Conservation (phyloP, 345 rosid species). For the Pistacia integerrima region DNA sequence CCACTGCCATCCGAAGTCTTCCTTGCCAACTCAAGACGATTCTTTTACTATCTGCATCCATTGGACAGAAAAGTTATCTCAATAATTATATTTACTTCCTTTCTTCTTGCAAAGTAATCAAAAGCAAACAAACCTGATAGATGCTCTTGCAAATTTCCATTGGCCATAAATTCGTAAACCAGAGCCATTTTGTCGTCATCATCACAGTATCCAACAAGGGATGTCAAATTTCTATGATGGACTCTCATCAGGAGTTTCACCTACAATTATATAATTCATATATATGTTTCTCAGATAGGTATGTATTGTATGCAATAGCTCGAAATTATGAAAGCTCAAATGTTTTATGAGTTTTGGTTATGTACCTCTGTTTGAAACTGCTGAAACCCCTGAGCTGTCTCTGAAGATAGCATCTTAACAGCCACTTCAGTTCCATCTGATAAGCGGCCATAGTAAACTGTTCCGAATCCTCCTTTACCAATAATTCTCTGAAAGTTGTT, state of each 20-base stretch:
- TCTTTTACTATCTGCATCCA: too few species aligned
- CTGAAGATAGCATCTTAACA: slow-evolving; percentile 30
- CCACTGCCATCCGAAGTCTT: too few species aligned
- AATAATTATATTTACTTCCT: too few species aligned
- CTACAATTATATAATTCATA: background rate
- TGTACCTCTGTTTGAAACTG: slow-evolving; percentile 33
- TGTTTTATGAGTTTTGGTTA: too few species aligned
- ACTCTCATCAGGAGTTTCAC: slow-evolving; percentile 7
- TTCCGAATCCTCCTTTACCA: slow-evolving; percentile 41
- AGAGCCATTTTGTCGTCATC: slow-evolving; percentile 11
- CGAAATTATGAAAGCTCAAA: too few species aligned
- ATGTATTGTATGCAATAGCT: too few species aligned
- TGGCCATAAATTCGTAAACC: slow-evolving; percentile 21
- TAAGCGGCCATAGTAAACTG: slow-evolving; percentile 30
- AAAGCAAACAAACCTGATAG: too few species aligned
- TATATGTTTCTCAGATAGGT: too few species aligned
- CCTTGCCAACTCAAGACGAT: too few species aligned
- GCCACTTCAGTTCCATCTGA: slow-evolving; percentile 31
- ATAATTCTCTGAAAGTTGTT: slow-evolving; percentile 26
- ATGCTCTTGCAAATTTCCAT: slow-evolving; percentile 6
- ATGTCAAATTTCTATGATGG: slow-evolving; percentile 22
- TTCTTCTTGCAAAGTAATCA: too few species aligned
- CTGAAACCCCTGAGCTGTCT: slow-evolving; percentile 20
- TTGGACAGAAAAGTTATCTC: too few species aligned
- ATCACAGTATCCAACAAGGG: slow-evolving; percentile 26